phyloP scores from a whole-genome alignment of 305 asterid species.

The Fraxinus greggii region DNA sequence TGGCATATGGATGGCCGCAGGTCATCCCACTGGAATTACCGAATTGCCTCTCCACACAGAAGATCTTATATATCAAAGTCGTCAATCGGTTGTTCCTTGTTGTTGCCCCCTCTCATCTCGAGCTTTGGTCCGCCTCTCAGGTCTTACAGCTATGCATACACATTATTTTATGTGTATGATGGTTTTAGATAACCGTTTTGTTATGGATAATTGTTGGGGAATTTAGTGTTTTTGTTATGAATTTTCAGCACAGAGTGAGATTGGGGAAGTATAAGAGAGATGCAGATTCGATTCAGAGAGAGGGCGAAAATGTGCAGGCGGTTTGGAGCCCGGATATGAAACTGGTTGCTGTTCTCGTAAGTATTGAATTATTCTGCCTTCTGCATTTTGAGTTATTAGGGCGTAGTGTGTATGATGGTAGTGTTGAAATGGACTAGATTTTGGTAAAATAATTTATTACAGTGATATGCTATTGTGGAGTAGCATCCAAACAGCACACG shows the following conservation, averaged over 20 bases:
- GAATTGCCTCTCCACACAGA: conserved; percentile 51
- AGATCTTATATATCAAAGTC: conserved; percentile 78
- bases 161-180: not conserved
- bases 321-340: conserved; percentile 94
- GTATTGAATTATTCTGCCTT: conserved; percentile 29
- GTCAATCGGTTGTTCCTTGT: conserved; percentile 76
- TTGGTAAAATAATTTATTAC: not conserved
- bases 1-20: conserved; percentile 99
- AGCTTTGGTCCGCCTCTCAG: conserved; percentile 98
- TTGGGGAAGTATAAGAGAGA: conserved; percentile 83
- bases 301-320: conserved; percentile 90
- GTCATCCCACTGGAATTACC: conserved; percentile 86
- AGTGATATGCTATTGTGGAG: not conserved
- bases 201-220: not conserved
- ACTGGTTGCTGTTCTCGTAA: conserved; percentile 84
- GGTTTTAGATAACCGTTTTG: conserved; percentile 9
- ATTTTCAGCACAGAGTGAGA: conserved; percentile 91
- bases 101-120: conserved; percentile 78
- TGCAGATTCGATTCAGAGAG: conserved; percentile 57
- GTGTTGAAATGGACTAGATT: not conserved
- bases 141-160: conserved; percentile 27
- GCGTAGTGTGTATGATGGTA: not conserved
- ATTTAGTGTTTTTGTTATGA: conserved; percentile 1
- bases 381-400: not conserved
- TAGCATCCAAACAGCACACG: not conserved